phyloP scores from a whole-genome alignment of 2,329 filamentous ascomycete species.

The Arthrinium puccinioides region DNA sequence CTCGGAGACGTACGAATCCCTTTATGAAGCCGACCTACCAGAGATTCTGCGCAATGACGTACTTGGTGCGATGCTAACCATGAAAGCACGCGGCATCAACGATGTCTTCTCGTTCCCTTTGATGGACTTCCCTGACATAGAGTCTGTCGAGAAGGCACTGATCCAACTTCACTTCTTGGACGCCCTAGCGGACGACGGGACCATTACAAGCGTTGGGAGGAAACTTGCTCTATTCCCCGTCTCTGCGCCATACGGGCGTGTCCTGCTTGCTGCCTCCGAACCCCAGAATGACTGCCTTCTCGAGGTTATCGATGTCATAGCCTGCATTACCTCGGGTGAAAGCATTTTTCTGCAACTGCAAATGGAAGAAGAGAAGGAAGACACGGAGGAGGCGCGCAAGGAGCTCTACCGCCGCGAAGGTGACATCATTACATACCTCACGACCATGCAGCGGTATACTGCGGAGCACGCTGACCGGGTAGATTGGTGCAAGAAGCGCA shows the following conservation, averaged over 20 bases:
- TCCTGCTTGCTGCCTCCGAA: constrained; percentile 71
- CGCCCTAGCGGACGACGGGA: constrained; percentile 64
- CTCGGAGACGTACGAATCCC: constrained; percentile 60
- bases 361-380: constrained; percentile 48
- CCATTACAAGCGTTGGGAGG: constrained; percentile 65
- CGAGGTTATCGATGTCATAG: constrained; percentile 79
- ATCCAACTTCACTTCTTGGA: constrained; percentile 73
- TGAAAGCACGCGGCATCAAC: constrained; percentile 85
- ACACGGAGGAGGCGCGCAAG: constrained; percentile 44
- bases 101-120: constrained; percentile 79
- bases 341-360: constrained; percentile 55
- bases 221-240: constrained; percentile 81
- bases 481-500: constrained; percentile 51
- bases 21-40: constrained; percentile 70
- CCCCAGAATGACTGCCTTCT: constrained; percentile 65
- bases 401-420: constrained; percentile 56
- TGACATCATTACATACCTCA: constrained; percentile 58
- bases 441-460: constrained; percentile 54
- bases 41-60: constrained; percentile 91
- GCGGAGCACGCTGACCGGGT: constrained; percentile 47
- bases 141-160: constrained; percentile 75
- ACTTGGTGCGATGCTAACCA: constrained; percentile 76
- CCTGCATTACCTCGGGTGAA: constrained; percentile 55
- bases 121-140: constrained; percentile 70
- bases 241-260: constrained; percentile 71